phyloP scores from a whole-genome alignment of 768 basidiomycete genomes.

The Suillus placidus region DNA sequence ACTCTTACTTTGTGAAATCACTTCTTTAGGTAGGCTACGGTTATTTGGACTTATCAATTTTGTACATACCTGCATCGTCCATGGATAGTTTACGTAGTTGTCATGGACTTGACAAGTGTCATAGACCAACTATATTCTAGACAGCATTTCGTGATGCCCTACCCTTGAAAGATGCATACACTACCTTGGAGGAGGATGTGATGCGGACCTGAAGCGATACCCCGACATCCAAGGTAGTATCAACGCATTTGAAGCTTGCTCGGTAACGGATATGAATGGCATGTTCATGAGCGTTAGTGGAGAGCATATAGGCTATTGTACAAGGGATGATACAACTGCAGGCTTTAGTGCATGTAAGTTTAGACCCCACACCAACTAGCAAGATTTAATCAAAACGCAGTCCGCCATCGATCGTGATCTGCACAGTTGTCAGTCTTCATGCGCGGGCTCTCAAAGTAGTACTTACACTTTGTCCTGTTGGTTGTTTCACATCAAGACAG shows the following conservation, averaged over 20 bases:
- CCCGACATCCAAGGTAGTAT: background rate
- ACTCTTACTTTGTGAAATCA: background rate
- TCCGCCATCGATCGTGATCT: slow-evolving; percentile 11
- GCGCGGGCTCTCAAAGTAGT: background rate
- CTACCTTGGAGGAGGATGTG: background rate
- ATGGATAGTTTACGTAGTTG: background rate
- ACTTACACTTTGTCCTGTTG: slow-evolving; percentile 2
- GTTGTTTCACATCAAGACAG: background rate
- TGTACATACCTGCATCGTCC: background rate
- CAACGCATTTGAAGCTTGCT: background rate
- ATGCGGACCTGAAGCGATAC: background rate
- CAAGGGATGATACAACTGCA: background rate
- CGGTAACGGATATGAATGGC: background rate
- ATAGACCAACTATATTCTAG: background rate
- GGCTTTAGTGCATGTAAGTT: background rate
- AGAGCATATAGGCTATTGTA: background rate
- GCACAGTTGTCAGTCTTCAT: background rate
- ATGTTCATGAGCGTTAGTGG: background rate
- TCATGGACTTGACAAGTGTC: background rate
- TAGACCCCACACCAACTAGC: background rate
- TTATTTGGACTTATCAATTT: background rate
- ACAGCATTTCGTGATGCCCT: background rate
- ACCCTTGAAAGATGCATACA: background rate
- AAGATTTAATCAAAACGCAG: slow-evolving; percentile 6
- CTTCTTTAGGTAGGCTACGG: background rate